Evolutionary conservation across 2,329 filamentous ascomycete species (phyloP), one percentile per base, ranked within the genome.

Genomic region (Ustulina deusta): DNA sequence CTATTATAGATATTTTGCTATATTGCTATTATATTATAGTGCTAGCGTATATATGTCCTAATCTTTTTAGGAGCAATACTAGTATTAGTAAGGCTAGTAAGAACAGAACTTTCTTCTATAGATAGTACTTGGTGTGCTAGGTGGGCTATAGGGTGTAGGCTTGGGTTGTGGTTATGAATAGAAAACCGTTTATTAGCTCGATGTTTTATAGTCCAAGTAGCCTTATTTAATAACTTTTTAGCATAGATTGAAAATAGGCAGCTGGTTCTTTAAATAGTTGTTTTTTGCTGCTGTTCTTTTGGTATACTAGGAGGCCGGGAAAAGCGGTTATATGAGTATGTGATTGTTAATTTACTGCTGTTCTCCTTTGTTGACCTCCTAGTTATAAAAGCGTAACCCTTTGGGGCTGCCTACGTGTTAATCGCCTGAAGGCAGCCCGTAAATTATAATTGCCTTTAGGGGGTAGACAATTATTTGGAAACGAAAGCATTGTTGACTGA

Each of bases 151-250:
- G 17, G 27, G 25, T 34, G 48, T 52, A 15, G n/a, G 49, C 49
- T 52, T 52, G 15, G 17, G n/a, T 52, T 15, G 10, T 52, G 17
- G 49, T 52, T 52, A 52, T 52, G 7, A 52, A 36, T 34, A 52
- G 29, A 34, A 52, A 52, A 52, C 49, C 29, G 49, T 34, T 52
- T 34, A 52, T 52, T 15, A 52, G 29, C 15, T n/a, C 29, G 29
- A 52, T 52, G 49, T 52, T 52, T 52, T 34, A 52, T 10, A 52
- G 49, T 36, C 29, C 29, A 52, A 52, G 15, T 34, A 36, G 49
- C 29, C 29, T 52, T 52, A 52, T 52, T 15, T 34, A 36, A 52
- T 13, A 15, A 52, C 49, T 52, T 15, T 52, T 52, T 52, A 15
- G 49, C 42, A 46, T 36, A 34, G 17, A 52, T 52, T 15, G 7